Conservation (phyloP, 2,329 filamentous ascomycete species). For the Aspergillus cejpii region DNA sequence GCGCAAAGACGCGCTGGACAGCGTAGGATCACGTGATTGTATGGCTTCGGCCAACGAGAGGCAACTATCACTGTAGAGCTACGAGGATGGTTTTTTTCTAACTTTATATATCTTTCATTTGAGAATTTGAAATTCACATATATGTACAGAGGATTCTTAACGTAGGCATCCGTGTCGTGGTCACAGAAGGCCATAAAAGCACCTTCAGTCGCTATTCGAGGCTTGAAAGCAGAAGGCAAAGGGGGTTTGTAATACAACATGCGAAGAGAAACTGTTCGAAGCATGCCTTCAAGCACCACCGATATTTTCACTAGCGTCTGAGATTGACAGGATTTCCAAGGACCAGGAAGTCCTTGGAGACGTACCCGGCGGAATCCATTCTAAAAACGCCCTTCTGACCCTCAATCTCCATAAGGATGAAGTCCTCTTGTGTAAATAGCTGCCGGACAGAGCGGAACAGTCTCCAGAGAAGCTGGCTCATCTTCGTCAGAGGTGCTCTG, state of each 20-base stretch:
- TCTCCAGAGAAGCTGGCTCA: constrained; percentile 28
- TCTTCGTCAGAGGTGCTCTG: constrained; percentile 27
- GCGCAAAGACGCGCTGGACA: constrained; percentile 19
- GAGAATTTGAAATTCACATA: not conserved
- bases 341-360: constrained; percentile 31
- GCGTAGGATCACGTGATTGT: not conserved
- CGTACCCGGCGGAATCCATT: constrained; percentile 34
- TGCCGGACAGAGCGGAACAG: constrained; percentile 33
- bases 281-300: not conserved
- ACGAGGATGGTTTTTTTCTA: not conserved
- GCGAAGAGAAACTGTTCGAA: constrained; percentile 6
- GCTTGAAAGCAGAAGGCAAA: not conserved
- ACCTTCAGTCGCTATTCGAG: not conserved
- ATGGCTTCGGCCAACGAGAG: not conserved
- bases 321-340: constrained; percentile 27
- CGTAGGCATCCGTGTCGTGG: not conserved
- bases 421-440: constrained; percentile 37
- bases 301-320: constrained; percentile 1
- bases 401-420: constrained; percentile 35
- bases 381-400: constrained; percentile 32
- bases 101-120: not conserved
- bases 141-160: not conserved
- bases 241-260: constrained; percentile 9
- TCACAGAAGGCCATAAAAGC: not conserved
- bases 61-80: not conserved